phyloP scores from a whole-genome alignment of 371 early-diverging fungal genomes.

The Entomophthora muscae region DNA sequence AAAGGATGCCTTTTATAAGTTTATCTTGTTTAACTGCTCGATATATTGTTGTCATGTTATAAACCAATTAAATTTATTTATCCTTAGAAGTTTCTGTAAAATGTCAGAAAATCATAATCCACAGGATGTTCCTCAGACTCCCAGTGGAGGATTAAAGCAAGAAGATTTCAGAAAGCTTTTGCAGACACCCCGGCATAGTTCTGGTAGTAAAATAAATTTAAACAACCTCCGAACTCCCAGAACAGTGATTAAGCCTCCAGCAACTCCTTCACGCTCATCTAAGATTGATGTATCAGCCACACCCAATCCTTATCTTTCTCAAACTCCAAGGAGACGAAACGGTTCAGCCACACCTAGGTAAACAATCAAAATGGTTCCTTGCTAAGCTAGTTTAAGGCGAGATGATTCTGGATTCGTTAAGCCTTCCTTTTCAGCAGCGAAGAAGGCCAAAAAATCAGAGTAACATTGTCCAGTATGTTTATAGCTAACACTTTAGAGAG shows the following conservation, averaged over 20 bases:
- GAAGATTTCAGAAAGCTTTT: slow-evolving; percentile 65
- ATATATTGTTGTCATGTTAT: no score
- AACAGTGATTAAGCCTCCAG: not conserved
- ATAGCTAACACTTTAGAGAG: not conserved
- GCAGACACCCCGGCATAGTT: slow-evolving; percentile 45
- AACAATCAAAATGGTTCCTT: not conserved
- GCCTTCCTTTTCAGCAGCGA: not conserved
- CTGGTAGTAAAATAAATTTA: slow-evolving; percentile 19
- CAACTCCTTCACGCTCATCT: not conserved
- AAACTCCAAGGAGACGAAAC: not conserved
- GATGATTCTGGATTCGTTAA: not conserved
- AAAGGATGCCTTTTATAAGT: no score
- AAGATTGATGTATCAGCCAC: not conserved
- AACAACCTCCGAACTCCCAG: slow-evolving; percentile 21
- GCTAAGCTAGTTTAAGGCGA: not conserved
- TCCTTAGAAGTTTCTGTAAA: no score
- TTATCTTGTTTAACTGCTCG: no score
- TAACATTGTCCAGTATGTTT: not conserved
- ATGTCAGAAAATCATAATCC: not conserved
- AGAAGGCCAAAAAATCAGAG: not conserved
- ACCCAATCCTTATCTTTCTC: slow-evolving; percentile 2
- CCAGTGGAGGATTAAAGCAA: slow-evolving; percentile 29
- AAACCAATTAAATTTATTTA: no score
- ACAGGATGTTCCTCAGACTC: not conserved
- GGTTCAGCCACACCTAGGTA: not conserved